Percentiles rank a stretch among this genome's conserved stretches.
These are phyloP conservation scores for Fusarium sp. DNA, from an alignment of 2,329 filamentous ascomycete species.

Conservation along the genomic window DNA sequence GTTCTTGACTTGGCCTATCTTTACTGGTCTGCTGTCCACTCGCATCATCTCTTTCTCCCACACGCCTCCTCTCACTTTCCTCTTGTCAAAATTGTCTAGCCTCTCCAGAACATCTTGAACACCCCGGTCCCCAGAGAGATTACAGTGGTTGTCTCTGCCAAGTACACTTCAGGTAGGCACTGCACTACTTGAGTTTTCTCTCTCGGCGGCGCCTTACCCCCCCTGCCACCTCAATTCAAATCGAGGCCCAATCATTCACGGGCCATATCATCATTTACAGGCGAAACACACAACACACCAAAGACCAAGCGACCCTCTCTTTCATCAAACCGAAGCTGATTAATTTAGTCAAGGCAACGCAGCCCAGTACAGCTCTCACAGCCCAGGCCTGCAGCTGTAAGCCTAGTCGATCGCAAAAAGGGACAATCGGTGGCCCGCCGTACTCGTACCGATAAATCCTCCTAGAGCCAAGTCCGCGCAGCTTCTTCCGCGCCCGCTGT, in stretches of 20 bases:
- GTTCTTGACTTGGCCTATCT: conserved; percentile 29
- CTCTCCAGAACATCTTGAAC: conserved; percentile 24
- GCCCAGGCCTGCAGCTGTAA: not conserved
- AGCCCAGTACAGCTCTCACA: not conserved
- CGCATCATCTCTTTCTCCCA: conserved; percentile 30
- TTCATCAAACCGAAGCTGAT: conserved; percentile 38
- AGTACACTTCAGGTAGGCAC: conserved; percentile 32
- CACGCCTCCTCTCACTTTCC: conserved; percentile 33
- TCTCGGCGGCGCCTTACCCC: conserved; percentile 37
- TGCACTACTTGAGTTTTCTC: conserved; percentile 30
- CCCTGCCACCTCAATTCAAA: conserved; percentile 28
- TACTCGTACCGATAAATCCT: conserved; percentile 14
- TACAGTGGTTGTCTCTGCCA: conserved; percentile 33
- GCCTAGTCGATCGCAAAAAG: conserved; percentile 10
- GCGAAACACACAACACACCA: conserved; percentile 29
- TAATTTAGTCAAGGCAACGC: conserved; percentile 37
- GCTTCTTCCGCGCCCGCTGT: conserved; percentile 41
- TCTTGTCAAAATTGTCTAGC: conserved; percentile 28
- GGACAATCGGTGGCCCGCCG: conserved; percentile 22
- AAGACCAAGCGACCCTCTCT: conserved; percentile 27
- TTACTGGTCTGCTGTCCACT: conserved; percentile 24
- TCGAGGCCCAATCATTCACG: conserved; percentile 36
- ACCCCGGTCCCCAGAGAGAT: conserved; percentile 32
- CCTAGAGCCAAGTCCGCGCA: conserved; percentile 31
- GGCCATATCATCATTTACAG: conserved; percentile 38